Evolutionary conservation across 1,284 basidiomycete genomes (phyloP).

Genomic region (Mycena citricolor): DNA sequence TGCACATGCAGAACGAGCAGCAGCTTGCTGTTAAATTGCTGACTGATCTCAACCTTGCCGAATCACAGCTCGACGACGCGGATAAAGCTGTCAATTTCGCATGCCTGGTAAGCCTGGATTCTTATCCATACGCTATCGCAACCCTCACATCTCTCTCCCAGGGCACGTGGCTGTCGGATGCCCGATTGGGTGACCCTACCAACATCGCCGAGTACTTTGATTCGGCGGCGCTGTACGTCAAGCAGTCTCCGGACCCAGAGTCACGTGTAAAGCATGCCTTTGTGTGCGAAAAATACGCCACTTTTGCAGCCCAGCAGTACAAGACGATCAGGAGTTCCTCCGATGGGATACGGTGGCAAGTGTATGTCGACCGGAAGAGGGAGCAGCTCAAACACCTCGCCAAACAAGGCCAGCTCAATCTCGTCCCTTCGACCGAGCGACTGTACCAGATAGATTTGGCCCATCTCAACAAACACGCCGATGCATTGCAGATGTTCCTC

Average conservation of each 20-base stretch:
- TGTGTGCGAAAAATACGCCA: constrained; percentile 83
- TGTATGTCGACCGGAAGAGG: constrained; percentile 73
- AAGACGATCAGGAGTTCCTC: constrained; percentile 67
- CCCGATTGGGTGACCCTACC: constrained; percentile 80
- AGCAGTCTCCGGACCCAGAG: constrained; percentile 21
- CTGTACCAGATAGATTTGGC: not conserved
- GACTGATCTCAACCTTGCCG: constrained; percentile 44
- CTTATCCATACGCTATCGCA: constrained; percentile 1
- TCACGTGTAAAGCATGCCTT: constrained; percentile 46
- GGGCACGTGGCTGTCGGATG: constrained; percentile 89
- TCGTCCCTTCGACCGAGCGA: not conserved
- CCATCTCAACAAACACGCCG: constrained; percentile 60
- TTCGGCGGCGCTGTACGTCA: constrained; percentile 51
- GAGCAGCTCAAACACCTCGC: constrained; percentile 58
- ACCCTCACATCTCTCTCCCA: constrained; percentile 36
- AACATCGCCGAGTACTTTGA: constrained; percentile 76
- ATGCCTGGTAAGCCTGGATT: constrained; percentile 50
- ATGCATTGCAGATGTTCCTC: constrained; percentile 66
- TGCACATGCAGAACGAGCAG: constrained; percentile 89
- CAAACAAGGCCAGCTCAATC: constrained; percentile 43
- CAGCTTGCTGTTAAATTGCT: constrained; percentile 80
- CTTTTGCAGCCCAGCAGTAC: constrained; percentile 89
- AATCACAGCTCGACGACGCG: constrained; percentile 16
- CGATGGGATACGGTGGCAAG: constrained; percentile 69
- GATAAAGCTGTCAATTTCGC: constrained; percentile 54